phyloP scores from a whole-genome alignment of 768 basidiomycete species.

The Boletus reticulatus region DNA sequence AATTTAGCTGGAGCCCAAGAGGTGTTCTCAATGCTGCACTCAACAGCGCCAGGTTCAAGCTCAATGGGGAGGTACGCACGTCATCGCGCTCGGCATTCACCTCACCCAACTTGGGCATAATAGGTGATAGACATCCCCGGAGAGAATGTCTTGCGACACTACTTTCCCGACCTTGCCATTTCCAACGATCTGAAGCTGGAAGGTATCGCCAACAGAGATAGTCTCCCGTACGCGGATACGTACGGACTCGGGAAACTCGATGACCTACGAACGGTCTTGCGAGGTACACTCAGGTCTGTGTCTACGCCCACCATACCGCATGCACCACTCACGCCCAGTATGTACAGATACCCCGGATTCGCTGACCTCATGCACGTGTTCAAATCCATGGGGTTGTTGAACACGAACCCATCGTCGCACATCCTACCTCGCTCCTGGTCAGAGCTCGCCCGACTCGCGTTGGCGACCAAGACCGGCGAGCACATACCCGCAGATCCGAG shows the following conservation, averaged over 20 bases:
- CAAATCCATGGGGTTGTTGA: constrained; percentile 66
- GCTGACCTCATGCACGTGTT: constrained; percentile 71
- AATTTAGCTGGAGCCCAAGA: constrained; percentile 91
- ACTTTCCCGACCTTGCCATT: constrained; percentile 69
- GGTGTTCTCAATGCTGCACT: constrained; percentile 82
- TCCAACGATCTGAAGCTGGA: constrained; percentile 65
- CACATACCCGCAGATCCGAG: constrained; percentile 28
- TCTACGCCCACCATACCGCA: background rate
- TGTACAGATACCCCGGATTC: constrained; percentile 79
- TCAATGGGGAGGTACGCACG: constrained; percentile 50
- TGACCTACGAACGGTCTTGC: constrained; percentile 60
- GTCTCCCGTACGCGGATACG: constrained; percentile 61
- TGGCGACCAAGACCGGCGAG: constrained; percentile 28
- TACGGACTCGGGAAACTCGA: constrained; percentile 54
- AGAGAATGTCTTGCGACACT: constrained; percentile 48
- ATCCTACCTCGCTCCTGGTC: constrained; percentile 29
- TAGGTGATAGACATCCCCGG: constrained; percentile 52
- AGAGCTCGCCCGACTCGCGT: constrained; percentile 36
- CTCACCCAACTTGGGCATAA: background rate
- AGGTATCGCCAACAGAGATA: constrained; percentile 85
- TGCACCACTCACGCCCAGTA: background rate
- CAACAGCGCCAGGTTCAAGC: constrained; percentile 66
- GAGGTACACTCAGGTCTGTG: constrained; percentile 78
- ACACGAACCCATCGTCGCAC: constrained; percentile 25
- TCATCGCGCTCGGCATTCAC: background rate